phyloP scores from a whole-genome alignment of 352 stramenopile genomes.

The Globisporangium spiculum region DNA sequence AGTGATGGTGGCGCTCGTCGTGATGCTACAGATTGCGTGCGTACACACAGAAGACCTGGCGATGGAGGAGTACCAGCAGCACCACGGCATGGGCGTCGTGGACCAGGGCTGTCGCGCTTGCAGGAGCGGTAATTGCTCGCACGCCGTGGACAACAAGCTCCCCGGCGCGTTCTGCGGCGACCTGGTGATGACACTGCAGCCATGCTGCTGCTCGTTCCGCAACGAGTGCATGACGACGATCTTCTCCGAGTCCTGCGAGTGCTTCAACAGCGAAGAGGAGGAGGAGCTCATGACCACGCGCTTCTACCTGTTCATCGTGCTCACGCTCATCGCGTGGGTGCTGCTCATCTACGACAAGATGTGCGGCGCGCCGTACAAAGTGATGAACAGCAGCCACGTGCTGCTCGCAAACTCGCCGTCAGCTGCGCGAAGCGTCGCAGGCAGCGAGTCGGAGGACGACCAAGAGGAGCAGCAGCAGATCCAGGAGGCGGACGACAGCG shows the following conservation, averaged over 20 bases:
- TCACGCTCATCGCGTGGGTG: slow-evolving; percentile 56
- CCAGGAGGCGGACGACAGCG: background rate
- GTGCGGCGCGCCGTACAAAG: slow-evolving; percentile 69
- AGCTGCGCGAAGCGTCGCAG: slow-evolving; percentile 27
- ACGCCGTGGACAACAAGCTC: slow-evolving; percentile 48
- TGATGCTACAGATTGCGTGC: background rate
- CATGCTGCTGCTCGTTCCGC: slow-evolving; percentile 70
- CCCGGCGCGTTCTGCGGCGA: slow-evolving; percentile 68
- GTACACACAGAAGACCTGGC: slow-evolving; percentile 6
- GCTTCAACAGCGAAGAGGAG: slow-evolving; percentile 53
- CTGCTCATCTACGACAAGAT: slow-evolving; percentile 74
- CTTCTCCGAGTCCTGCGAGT: slow-evolving; percentile 68
- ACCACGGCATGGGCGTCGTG: background rate
- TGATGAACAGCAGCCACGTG: slow-evolving; percentile 77
- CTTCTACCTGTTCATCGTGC: slow-evolving; percentile 70
- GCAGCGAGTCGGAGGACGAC: slow-evolving; percentile 36
- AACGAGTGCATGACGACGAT: slow-evolving; percentile 80
- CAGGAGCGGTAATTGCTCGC: slow-evolving; percentile 60
- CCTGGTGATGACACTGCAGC: slow-evolving; percentile 56
- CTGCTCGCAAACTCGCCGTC: slow-evolving; percentile 57
- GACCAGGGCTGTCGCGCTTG: slow-evolving; percentile 59
- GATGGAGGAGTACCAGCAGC: slow-evolving; percentile 15
- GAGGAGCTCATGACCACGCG: slow-evolving; percentile 62
- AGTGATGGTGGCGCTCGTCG: background rate
- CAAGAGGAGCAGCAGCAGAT: slow-evolving; percentile 8